Percentiles rank a stretch among this genome's conserved stretches.
Conservation (phyloP, 1,139 yeast species). For the Suhomyces wounanorum region DNA sequence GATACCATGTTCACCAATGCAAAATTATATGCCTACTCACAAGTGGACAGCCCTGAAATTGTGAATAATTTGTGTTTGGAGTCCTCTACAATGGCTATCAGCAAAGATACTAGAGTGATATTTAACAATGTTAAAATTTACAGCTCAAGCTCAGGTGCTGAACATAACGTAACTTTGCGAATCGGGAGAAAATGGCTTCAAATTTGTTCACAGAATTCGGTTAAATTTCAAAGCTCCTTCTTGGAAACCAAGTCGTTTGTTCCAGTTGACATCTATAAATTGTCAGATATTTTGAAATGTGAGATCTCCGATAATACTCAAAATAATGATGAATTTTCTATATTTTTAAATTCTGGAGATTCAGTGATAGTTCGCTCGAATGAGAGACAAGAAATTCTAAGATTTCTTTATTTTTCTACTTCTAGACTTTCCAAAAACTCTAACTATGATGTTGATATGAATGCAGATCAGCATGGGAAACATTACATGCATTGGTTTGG, state of each 20-base stretch:
- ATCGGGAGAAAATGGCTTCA: slow-evolving; percentile 74
- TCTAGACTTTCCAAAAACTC: slow-evolving; percentile 47
- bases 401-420: slow-evolving; percentile 68
- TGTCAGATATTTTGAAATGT: slow-evolving; percentile 55
- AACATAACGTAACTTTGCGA: slow-evolving; percentile 57
- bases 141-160: slow-evolving; percentile 33
- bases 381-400: slow-evolving; percentile 67
- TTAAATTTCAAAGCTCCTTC: slow-evolving; percentile 24
- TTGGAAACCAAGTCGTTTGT: slow-evolving; percentile 37
- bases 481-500: slow-evolving; percentile 50
- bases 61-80: slow-evolving; percentile 54
- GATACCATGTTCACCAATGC: slow-evolving; percentile 22
- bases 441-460: slow-evolving; percentile 19
- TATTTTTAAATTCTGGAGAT: slow-evolving; percentile 48
- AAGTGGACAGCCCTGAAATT: slow-evolving; percentile 50
- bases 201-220: slow-evolving; percentile 41
- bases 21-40: slow-evolving; percentile 40
- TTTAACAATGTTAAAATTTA: slow-evolving; percentile 58
- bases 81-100: slow-evolving; percentile 36
- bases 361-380: slow-evolving; percentile 57
- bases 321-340: slow-evolving; percentile 50
- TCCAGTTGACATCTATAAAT: slow-evolving; percentile 54
- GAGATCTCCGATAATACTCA: slow-evolving; percentile 41
- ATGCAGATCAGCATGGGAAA: slow-evolving; percentile 3
- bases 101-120: slow-evolving; percentile 61